Evolutionary conservation across 2,329 filamentous ascomycete species (phyloP), one percentile per base, ranked within the genome.

Genomic region (Neonectria ditissima): DNA sequence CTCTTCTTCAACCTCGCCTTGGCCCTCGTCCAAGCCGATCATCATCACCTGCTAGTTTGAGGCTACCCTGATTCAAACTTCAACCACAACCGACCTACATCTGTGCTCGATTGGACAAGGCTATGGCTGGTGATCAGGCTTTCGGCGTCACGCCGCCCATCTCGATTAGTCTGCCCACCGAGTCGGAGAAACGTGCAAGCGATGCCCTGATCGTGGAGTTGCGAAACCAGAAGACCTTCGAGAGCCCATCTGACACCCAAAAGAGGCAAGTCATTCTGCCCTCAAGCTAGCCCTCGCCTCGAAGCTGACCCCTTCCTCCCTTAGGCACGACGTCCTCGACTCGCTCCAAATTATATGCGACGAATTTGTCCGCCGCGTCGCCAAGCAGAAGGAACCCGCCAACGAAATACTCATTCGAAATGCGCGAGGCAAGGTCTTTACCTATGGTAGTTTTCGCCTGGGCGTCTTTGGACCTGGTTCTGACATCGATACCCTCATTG

Each of bases 401-500:
- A 91, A 94, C 48, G 87, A 92, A 45, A 89, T 90, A 32, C 87
- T 96, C 48, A 87, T 96, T 48, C 92, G 94, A 70, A 90, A 91
- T 74, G 92, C 94, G 6, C 92, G 94, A 56, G 96, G 94, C 68
- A 96, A 95, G 81, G 90, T 99, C 70, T 97, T 97, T 78, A 97
- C 95, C 1, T 99, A 96, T 78, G 96, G 96, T 68, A 98, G 96
- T 80, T 99, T 95, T 79, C 91, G 94, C 41, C 85, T 99, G 13
- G 96, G 96, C 64, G 96, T 98, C 24, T 97, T 92, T 78, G 94
- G 94, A 6, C 96, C 96, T 47, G 94, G 94, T 54, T 98, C 96
- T 50, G 96, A 99, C 88, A 98, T 99, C 73, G 96, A 99, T 81
- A 97, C 96, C 2, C 88, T 99, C 55, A 90, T 98, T 63, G 91